Evolutionary conservation across 371 early-diverging fungal species (phyloP), one percentile per base, ranked within the genome.

Genomic region (Phascolomyces articulosus): DNA sequence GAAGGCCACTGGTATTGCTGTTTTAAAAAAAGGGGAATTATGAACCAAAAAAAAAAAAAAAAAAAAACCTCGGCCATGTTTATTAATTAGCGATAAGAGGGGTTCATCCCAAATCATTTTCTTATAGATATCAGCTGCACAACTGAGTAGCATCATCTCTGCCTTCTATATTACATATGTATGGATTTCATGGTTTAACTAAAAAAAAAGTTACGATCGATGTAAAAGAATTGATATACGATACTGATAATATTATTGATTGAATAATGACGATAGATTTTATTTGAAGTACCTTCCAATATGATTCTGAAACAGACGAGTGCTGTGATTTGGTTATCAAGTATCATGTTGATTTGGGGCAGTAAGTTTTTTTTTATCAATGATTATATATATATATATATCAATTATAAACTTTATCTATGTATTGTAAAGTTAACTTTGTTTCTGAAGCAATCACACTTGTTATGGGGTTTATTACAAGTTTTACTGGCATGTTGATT

Each of bases 221-320:
- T n/a, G n/a, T n/a, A n/a, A n/a, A n/a, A n/a, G n/a, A n/a, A n/a
- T n/a, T n/a, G n/a, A n/a, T n/a, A n/a, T n/a, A n/a, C n/a, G 27
- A 16, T 41, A 31, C 21, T 44, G 13, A 13, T 41, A 40, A 16
- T 28, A 41, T 51, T n/a, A n/a, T n/a, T n/a, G n/a, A 40, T 16
- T 8, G n/a, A 4, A 21, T 13, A 6, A 38, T 38, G 13, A 2
- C n/a, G 16, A 0, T 62, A 80, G 81, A 78, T 81, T 47, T 26
- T 81, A 0, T 81, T 74, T 44, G 82, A 81, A 65, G 68, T 81
- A 27, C 82, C 82, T 8, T 76, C 78, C 20, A 81, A 81, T 58
- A 51, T 74, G 7, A 66, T 81, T 4, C 49, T 81, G 9, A 77
- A 78, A 40, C 69, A 62, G 10, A 72, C 71, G 21, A 73, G 71